Base-by-base conservation (phyloP, 768 basidiomycete genomes). In the Tulasnella sp. region DNA sequence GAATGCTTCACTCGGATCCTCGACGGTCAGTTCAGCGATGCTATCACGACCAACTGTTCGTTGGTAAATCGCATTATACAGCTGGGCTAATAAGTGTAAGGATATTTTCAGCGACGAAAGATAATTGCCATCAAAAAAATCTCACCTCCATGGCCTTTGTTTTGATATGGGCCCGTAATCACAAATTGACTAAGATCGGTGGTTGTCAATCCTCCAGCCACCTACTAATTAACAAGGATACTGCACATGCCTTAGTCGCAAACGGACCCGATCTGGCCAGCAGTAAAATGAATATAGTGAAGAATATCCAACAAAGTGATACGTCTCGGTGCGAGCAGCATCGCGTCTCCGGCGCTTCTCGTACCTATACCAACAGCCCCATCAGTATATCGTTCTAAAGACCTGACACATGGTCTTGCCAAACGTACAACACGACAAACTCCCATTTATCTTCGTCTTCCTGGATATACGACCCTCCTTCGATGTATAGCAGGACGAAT, bases 1-100 rank as follows among this genome's bases (percentile, higher is more conserved):
- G 68, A 99, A 97, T 9, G 90, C 88, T 73, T 99, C 96, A 0
- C 92, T 92, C 1, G 96, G 96, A 70, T 99, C 96, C 73, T 99
- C 96, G 21, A 99, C 88, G 1, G 93, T 96, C 43, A 98, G 73
- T 70, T 98, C 95, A n/a, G 87, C 84, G 41, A 95, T 80, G 51
- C 79, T 73, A 1, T 83, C 76, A 50, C 79, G 79, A 13, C 78
- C 73, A 44, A 87, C 70, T 19, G 88, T 78, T 67, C 88, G 80
- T 67, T 83, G 77, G 73, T 94, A 95, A 55, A 92, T 84, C 0
- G 91, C 82, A 47, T 75, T 80, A 76, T 96, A 98, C 11, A 98
- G 80, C 63, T 86, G 83, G 51, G 93, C 92, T 95, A 24, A 47
- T 15, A 17, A n/a, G 15, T n/a, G 34, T 34, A n/a, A 58, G 3